phyloP scores from a whole-genome alignment of 1,284 basidiomycete genomes.

The Pyrrhoderma lamaoense region DNA sequence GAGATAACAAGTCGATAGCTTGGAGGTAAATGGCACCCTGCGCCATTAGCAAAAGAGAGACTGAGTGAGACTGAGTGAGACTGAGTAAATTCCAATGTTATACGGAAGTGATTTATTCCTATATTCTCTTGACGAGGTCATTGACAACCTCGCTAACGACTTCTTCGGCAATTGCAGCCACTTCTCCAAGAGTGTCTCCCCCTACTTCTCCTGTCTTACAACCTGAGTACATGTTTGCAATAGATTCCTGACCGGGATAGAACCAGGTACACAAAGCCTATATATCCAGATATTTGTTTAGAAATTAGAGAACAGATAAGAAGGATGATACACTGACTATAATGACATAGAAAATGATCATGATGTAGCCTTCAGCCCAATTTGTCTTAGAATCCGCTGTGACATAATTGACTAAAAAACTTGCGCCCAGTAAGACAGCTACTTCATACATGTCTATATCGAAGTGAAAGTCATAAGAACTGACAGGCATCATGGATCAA shows the following conservation, averaged over 20 bases:
- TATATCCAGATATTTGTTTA: neutral
- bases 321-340: conserved; percentile 32
- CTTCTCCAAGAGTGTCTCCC: conserved; percentile 12
- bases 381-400: conserved; percentile 65
- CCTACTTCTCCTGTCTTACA: conserved; percentile 1
- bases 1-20: too few species aligned
- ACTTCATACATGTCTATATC: conserved; percentile 49
- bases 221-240: conserved; percentile 27
- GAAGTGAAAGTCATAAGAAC: neutral
- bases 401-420: conserved; percentile 66
- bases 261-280: conserved; percentile 50
- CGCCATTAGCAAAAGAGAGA: too few species aligned
- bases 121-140: conserved; percentile 5
- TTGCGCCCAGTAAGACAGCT: conserved; percentile 47
- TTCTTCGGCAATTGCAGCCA: conserved; percentile 5
- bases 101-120: too few species aligned
- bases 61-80: too few species aligned
- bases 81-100: too few species aligned
- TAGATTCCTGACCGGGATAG: conserved; percentile 43
- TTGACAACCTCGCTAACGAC: conserved; percentile 7
- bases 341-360: conserved; percentile 55
- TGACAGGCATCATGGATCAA: neutral
- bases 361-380: conserved; percentile 55
- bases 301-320: neutral
- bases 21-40: too few species aligned